Base-by-base conservation (phyloP, 2,329 filamentous ascomycete species). In the Apiospora kogelbergensis region DNA sequence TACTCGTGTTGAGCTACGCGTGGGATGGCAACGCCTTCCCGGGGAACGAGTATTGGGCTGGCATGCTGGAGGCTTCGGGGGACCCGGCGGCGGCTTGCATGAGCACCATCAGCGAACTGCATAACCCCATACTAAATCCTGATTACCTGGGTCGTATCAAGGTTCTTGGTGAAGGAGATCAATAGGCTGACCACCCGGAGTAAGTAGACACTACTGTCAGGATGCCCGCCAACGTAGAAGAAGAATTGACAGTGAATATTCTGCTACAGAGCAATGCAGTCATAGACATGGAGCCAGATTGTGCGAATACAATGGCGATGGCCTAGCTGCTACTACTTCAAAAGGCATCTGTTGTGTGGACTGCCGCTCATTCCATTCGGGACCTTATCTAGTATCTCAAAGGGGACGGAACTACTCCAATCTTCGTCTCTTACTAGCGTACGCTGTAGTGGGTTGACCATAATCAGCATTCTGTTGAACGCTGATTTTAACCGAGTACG, bases 1-100 rank as follows among this genome's bases (percentile, higher is more conserved):
- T 80, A 0, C 76, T 78, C 1, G 76, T 79, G 4, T 13, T 80
- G 22, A 75, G 73, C 45, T 80, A 79, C 30, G 76, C 78, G 0
- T 79, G 78, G 78, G 78, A 80, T 40, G 75, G 73, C 2, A 80
- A 80, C 24, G 45, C 76, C 0, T 79, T 76, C 57, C 78, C 78
- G 0, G 78, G 78, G 0, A 80, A 80, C 65, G 78, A 78, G 63
- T 80, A 77, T 53, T 80, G 78, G 78, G 13, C 42, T 1, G 74
- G 72, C 0, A 30, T 3, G 2, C 70, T 78, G 3, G 0, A 24
- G 0, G 76, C 67, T 2, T 74, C 76, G 30, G 78, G 78, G 3
- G 78, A 79, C 64, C 77, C 78, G 7, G 78, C 78, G 1, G 77
- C 78, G 6, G 78, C 78, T 3, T 76, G 75, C 42, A 79, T 79